Evolutionary conservation across 305 asterid species (phyloP), one percentile per base, ranked within the genome.

Genomic region (Rubia peregrina): DNA sequence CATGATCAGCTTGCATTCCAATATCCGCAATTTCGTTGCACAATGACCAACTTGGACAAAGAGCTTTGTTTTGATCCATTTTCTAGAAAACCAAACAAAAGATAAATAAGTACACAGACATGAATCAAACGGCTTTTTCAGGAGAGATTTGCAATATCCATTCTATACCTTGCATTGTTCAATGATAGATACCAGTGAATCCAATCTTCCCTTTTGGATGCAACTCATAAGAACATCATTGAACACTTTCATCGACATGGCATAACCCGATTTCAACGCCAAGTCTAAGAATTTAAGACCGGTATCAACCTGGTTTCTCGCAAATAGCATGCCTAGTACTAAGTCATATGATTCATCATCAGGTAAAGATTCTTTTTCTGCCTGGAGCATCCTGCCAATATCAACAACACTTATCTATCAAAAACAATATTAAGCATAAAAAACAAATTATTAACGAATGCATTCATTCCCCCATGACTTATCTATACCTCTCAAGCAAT

Each of bases 121-220:
- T 56, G 42, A 16, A 51, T 16, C 22, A 17, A 51, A 72, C 64
- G 73, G 68, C 71, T 65, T 40, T 62, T 53, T 67, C 60, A 62
- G 1, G 49, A 75, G 53, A 51, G 3, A 53, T 73, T 74, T 66
- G 33, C n/a, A 36, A 33, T 67, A 65, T 78, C 12, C 65, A 67
- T 72, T 22, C 53, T 44, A 70, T 79, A 89, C 98, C 95, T 89
- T 88, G 95, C 98, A 91, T 85, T 79, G 88, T 82, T 86, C 95
- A 62, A 89, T 80, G 75, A 89, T 63, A 56, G 92, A 85, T 65
- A 85, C 85, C 85, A 88, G 69, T 30, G 85, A 71, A 73, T 89
- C 95, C 80, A 88, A 76, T 78, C 84, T 91, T 41, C 75, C 80
- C 49, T 79, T 76, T 13, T n/a, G 70, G 56, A 81, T 14, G 73